Evolutionary conservation across 2,329 filamentous ascomycete species (phyloP), one percentile per base, ranked within the genome.

Genomic region (Chrysoporthe cubensis): DNA sequence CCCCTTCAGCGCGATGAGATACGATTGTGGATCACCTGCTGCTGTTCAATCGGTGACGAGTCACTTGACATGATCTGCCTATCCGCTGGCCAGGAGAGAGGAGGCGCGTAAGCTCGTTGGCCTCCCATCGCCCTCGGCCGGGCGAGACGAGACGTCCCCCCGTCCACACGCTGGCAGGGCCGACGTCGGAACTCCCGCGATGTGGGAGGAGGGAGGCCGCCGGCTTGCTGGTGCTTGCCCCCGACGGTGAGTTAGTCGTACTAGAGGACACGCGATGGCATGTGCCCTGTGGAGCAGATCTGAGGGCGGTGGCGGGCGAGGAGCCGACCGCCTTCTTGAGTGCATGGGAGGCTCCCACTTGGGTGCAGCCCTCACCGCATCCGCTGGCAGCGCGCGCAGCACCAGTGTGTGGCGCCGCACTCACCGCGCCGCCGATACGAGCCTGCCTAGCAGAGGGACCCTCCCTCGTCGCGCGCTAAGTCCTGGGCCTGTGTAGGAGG

Each of bases 361-460:
- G 26, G 60, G 21, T 64, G 62, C 62, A 56, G 40, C 50, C 48
- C 52, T 64, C 62, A 64, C 62, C 62, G 62, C 62, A 61, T 48
- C 21, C 83, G 80, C 81, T 83, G 81, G 81, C 71, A 52, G 40
- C 6, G n/a, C 48, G 43, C 59, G 59, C 32, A 58, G 26, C 26
- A 26, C 26, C 26, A 26, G 26, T 26, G 26, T 26, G 26, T 26
- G 26, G 26, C 26, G 26, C 26, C 26, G 26, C 26, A 26, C 37
- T 40, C 37, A 40, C 37, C 37, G 37, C 37, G 37, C 37, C 37
- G 37, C 26, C 37, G 37, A 40, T 40, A 40, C 37, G 37, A 40
- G 9, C 37, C 37, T 40, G 26, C 26, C 26, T 26, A 26, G 26
- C 9, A 9, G 37, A 9, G 1, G 37, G 37, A 40, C 37, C 37